Percentiles rank a stretch among this genome's conserved stretches.
Evolutionary conservation across 2,329 filamentous ascomycete genomes (phyloP).

Genomic region (Cercospora sp.): DNA sequence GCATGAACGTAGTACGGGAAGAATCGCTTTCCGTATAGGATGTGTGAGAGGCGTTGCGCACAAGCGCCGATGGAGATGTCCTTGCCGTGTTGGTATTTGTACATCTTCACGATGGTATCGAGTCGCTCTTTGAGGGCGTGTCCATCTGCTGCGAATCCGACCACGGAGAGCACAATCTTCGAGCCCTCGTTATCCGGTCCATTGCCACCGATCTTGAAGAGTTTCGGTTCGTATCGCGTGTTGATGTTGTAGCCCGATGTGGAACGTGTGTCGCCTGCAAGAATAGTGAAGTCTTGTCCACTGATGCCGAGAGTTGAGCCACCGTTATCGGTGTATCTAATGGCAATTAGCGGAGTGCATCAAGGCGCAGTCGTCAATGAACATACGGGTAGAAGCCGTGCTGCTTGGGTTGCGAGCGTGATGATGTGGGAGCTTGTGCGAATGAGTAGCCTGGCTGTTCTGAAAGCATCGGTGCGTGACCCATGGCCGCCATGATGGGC

Average conservation of each 20-base stretch:
- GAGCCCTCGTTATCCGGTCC: conserved; percentile 81
- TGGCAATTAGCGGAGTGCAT: conserved; percentile 1
- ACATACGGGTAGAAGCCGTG: conserved; percentile 91
- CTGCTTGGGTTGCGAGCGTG: conserved; percentile 53
- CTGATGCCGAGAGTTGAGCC: conserved; percentile 94
- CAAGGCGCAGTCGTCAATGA: neutral
- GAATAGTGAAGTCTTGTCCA: conserved; percentile 89
- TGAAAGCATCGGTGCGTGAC: conserved; percentile 52
- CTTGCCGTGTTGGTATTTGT: conserved; percentile 97
- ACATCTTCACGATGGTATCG: conserved; percentile 96
- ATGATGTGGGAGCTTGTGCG: conserved; percentile 51
- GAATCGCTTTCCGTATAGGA: conserved; percentile 96
- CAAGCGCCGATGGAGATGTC: conserved; percentile 92
- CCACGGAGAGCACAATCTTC: conserved; percentile 85
- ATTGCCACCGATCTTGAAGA: conserved; percentile 94
- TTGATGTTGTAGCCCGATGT: conserved; percentile 99
- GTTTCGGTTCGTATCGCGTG: conserved; percentile 89
- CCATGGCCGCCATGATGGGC: conserved; percentile 56
- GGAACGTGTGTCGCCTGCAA: conserved; percentile 94
- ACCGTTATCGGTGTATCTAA: conserved; percentile 94
- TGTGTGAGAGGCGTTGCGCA: conserved; percentile 90
- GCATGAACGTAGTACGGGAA: conserved; percentile 98
- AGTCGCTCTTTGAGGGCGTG: conserved; percentile 90
- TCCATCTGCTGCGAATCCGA: conserved; percentile 93
- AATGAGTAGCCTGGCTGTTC: conserved; percentile 62